Percentiles rank a stretch among this genome's conserved stretches.
These are phyloP conservation scores for Laguncularia racemosa DNA, from an alignment of 345 rosid species.

Conservation along the genomic window DNA sequence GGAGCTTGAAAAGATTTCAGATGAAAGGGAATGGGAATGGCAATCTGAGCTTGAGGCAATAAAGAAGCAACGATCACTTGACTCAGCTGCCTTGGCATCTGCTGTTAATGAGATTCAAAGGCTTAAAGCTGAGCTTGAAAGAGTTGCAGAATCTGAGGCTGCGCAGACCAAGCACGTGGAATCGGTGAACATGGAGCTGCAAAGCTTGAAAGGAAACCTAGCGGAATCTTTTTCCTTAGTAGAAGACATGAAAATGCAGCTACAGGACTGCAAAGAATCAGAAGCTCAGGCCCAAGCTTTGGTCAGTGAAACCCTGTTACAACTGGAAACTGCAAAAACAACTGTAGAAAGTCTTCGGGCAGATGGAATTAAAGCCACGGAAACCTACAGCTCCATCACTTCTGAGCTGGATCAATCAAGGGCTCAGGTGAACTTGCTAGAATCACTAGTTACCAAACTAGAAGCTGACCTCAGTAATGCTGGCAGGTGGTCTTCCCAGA, in stretches of 20 bases:
- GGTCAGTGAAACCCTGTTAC: conserved; percentile 57
- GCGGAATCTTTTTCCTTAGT: conserved; percentile 52
- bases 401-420: conserved; percentile 66
- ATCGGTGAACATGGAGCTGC: conserved; percentile 45
- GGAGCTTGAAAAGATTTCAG: conserved; percentile 36
- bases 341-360: conserved; percentile 54
- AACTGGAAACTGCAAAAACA: conserved; percentile 65
- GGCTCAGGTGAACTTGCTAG: conserved; percentile 39
- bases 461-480: conserved; percentile 16
- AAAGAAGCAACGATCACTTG: conserved; percentile 46
- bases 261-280: conserved; percentile 62
- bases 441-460: conserved; percentile 38
- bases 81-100: conserved; percentile 46
- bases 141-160: conserved; percentile 54
- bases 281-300: conserved; percentile 62
- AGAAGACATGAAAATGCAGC: conserved; percentile 69
- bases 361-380: conserved; percentile 52
- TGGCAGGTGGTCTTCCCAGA: neutral
- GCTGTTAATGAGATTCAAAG: conserved; percentile 67
- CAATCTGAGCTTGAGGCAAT: conserved; percentile 46
- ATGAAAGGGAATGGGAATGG: conserved; percentile 41
- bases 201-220: conserved; percentile 58
- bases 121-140: conserved; percentile 60
- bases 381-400: conserved; percentile 50
- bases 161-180: conserved; percentile 43